Evolutionary conservation across 2,329 filamentous ascomycete genomes (phyloP), one percentile per base, ranked within the genome.

Genomic region (Aspergillus caelatus): DNA sequence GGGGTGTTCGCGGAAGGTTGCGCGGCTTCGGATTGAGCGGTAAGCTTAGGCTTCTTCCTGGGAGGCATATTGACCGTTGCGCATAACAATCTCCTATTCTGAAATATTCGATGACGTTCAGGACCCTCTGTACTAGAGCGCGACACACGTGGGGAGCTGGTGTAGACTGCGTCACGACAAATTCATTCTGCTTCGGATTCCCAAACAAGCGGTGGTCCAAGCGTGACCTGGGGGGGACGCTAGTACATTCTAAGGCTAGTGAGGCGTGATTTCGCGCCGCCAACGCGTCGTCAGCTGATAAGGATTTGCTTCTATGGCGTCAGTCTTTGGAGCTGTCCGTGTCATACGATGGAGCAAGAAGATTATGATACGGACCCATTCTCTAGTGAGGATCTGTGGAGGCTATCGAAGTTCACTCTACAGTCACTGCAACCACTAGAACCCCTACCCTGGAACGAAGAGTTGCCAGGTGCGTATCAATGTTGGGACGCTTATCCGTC

Each of bases 11-110:
- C 68, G 61, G 74, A 72, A 50, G 69, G 68, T 46, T 70, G 71
- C 41, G 69, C 59, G 54, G 65, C 69, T 21, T 77, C 76, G 26
- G 67, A 66, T 55, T 70, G 74, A 8, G 71, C 71, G 5, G 69
- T 70, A 14, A 65, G 78, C 71, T 87, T 89, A 43, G 85, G 84
- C 71, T 88, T 90, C 77, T 93, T 93, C 67, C 87, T 82, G 69
- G 72, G 84, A 78, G 77, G 78, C 75, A 80, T 80, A 36, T 46
- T 67, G 57, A 56, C 26, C 19, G 45, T 10, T 30, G 21, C 23
- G 55, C 23, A 41, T 32, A 58, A 32, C 23, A 55, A 12, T 52
- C 16, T 48, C 16, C 32, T 16, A 23, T 32, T 16, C 36, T 26
- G 26, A 45, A 26, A 19, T 12, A 45, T n/a, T n/a, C 9, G 12